Base-by-base conservation (phyloP, 345 rosid species). In the Aquilaria yunnanensis region DNA sequence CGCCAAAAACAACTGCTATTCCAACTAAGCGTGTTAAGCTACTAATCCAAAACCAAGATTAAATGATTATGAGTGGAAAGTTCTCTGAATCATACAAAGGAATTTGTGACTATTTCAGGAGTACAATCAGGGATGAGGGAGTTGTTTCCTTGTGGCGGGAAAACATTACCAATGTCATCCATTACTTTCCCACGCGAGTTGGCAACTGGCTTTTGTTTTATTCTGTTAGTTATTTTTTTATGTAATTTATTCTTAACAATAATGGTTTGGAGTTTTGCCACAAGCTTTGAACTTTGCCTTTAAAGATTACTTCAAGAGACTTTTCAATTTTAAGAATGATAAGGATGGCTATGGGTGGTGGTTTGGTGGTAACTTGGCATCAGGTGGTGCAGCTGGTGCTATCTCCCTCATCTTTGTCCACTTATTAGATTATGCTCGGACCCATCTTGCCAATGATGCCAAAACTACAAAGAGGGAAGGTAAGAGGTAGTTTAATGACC, bases 361-460 rank as follows among this genome's bases (percentile, higher is more conserved):
- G 95, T 87, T 87, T 74, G 95, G 85, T 13, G 95, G 95, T 34
- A 87, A 87, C 73, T 73, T 87, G 75, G 95, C 75, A 2, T 88
- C 96, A 34, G 96, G 96, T 52, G 96, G 96, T 62, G 85, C 83
- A 46, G 96, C 96, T 70, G 96, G 96, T 71, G 96, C 96, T 6
- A 74, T 92, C 31, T 88, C 96, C 64, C 84, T 81, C 31, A 76
- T 88, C 12, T 85, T 88, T 54, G 96, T 88, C 2, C 85, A 88
- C 73, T 85, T 92, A 32, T 72, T 88, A 71, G 92, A 88, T 57
- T 88, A 80, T 66, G 92, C 96, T 31, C 87, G 92, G 58, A 88
- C 96, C 12, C 96, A 91, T 72, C 71, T 87, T 31, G 89, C 95
- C 68, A 87, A 87, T 64, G 94, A 87, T 65, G 81, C 95, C 1